A percentile compares a stretch with the other conserved stretches of the same genome.
Conservation (phyloP, 495 filamentous ascomycete species). For the Diplogelasinospora grovesii region DNA sequence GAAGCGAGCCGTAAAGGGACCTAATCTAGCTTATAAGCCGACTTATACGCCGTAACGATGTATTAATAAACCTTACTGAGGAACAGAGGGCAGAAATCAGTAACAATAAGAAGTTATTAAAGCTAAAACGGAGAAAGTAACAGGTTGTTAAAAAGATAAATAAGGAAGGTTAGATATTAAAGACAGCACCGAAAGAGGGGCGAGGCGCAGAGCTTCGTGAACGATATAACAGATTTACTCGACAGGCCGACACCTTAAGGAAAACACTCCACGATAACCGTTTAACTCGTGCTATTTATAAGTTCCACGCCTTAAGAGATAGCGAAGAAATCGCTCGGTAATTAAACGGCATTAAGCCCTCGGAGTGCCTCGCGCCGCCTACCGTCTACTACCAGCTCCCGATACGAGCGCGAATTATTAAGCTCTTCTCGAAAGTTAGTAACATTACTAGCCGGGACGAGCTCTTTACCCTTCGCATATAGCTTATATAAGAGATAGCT, state of each 20-base stretch:
- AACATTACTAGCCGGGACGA: neutral
- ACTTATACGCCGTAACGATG: no score
- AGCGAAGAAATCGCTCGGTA: neutral
- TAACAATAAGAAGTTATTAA: no score
- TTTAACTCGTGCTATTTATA: neutral
- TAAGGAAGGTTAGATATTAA: neutral
- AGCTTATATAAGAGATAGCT: neutral
- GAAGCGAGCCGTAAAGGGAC: no score
- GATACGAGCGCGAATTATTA: neutral
- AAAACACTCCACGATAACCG: neutral
- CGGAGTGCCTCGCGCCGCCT: neutral
- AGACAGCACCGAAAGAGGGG: neutral
- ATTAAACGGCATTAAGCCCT: neutral
- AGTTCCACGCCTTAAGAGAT: neutral
- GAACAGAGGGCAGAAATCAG: no score
- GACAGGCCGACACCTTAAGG: neutral
- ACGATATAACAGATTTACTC: neutral
- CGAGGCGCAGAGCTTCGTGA: neutral
- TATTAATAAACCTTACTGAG: no score
- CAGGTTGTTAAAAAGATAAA: no score
- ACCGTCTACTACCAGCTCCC: neutral
- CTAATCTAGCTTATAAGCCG: no score
- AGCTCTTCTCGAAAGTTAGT: neutral
- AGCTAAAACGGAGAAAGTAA: no score
- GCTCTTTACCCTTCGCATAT: neutral